phyloP scores from a whole-genome alignment of 2,329 filamentous ascomycete genomes.

The Lecanosticta acicola region DNA sequence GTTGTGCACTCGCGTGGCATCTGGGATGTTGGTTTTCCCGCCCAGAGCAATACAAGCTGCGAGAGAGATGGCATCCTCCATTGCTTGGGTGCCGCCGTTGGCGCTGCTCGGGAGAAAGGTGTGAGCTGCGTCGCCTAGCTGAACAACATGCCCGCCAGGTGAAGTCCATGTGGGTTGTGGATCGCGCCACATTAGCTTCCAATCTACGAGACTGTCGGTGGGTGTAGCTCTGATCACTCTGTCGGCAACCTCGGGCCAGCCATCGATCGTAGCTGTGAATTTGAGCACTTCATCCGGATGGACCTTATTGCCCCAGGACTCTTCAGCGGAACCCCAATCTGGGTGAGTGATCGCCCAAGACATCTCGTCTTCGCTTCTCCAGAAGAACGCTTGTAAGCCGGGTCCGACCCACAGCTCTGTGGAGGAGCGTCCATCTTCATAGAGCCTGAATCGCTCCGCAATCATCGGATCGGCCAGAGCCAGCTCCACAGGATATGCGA shows the following conservation, averaged over 20 bases:
- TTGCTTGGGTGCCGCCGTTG: slow-evolving; percentile 44
- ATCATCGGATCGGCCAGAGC: slow-evolving; percentile 10
- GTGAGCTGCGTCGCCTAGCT: slow-evolving; percentile 43
- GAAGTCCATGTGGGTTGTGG: slow-evolving; percentile 43
- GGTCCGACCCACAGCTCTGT: slow-evolving; percentile 5
- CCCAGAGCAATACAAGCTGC: slow-evolving; percentile 41
- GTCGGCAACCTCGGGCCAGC: slow-evolving; percentile 5
- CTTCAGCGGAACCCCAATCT: slow-evolving; percentile 4
- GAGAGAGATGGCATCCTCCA: slow-evolving; percentile 43
- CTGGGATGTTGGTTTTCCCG: slow-evolving; percentile 34
- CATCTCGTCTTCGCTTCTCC: slow-evolving; percentile 14
- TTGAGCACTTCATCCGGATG: slow-evolving; percentile 2
- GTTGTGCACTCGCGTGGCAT: slow-evolving; percentile 28
- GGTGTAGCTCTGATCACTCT: slow-evolving; percentile 39
- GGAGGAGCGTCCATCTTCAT: slow-evolving; percentile 3
- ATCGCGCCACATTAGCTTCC: slow-evolving; percentile 43
- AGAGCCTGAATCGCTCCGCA: slow-evolving; percentile 6
- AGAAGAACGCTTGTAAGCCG: slow-evolving; percentile 1
- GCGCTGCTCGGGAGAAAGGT: slow-evolving; percentile 42
- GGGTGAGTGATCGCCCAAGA: slow-evolving; percentile 32
- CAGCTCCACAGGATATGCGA: slow-evolving; percentile 12
- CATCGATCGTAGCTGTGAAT: slow-evolving; percentile 5
- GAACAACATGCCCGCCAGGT: slow-evolving; percentile 40
- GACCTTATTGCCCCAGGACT: slow-evolving; percentile 9
- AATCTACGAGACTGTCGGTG: slow-evolving; percentile 44